Evolutionary conservation across 2,329 filamentous ascomycete species (phyloP), one percentile per base, ranked within the genome.

Genomic region (Rutstroemia sp.): DNA sequence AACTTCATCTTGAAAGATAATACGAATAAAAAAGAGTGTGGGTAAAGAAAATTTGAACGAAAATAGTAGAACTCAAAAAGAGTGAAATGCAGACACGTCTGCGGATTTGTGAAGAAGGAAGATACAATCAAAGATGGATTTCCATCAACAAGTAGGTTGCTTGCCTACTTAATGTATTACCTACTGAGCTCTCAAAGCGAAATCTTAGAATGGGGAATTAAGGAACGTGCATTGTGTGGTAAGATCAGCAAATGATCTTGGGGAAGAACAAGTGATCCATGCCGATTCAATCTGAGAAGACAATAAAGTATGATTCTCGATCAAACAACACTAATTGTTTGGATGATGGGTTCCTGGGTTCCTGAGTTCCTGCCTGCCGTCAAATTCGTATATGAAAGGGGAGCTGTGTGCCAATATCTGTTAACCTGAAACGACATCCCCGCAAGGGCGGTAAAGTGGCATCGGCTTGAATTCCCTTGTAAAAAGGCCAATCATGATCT

Each of bases 1-100:
- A 60, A 34, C 49, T 59, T 58, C 63, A 65, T 65, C 12, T 30
- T 61, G 47, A 23, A 45, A 40, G 38, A 23, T 21, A 14, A 46
- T 21, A 3, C 12, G 27, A 27, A 39, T 19, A 14, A 10, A 19
- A 49, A 27, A 9, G 38, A 50, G 36, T 12, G 52, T 53, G 49
- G 42, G 8, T 7, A 46, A n/a, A 27, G 36, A 39, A 23, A 53
- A 58, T 21, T 14, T 38, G 51, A 23, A 34, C 27, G 21, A 49
- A 44, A 42, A 30, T 17, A 16, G 4, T 19, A 12, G 27, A 58
- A 21, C 27, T 42, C 30, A 21, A 38, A 44, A 51, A 45, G 38
- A 56, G 27, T 56, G 47, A 51, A 47, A 46, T 16, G 27, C 53
- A 55, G 45, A 55, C 46, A 42, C 38, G 38, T 34, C 38, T 42